Base-by-base conservation (phyloP, 768 basidiomycete species). In the Boletus coccyginus region DNA sequence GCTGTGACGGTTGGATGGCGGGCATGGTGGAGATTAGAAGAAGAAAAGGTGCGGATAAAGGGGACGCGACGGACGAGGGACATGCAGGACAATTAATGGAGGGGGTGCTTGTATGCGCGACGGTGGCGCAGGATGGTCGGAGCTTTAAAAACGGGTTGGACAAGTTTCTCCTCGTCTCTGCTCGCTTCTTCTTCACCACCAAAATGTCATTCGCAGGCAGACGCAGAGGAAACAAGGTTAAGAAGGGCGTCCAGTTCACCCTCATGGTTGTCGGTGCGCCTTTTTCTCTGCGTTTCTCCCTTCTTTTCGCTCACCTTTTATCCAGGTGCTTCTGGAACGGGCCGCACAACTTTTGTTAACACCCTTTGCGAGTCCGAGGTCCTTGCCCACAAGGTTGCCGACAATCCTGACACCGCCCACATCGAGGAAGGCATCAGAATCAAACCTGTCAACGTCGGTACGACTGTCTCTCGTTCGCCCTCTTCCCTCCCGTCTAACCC, bases 221-320 rank as follows among this genome's bases (percentile, higher is more conserved):
- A 78, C 87, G 90, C 71, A 83, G 89, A 71, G 87, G 87, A 69
- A 94, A 92, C 79, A 98, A 98, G 74, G 93, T 92, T 75, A 98
- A 98, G 80, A 98, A 98, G 85, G 96, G 95, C 70, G 91, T 98
- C 51, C 94, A 96, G 77, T 92, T 98, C 77, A 98, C 96, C 63
- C 74, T 98, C 67, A 94, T 94, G 92, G 96, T 98, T 52, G 94
- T 96, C 69, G 96, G 96, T 96, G 60, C 68, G 92, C 83, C 38
- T 11, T 2, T 55, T 54, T 39, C 42, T 16, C 13, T 6, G 11
- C 16, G 3, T 11, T 0, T 46, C 14, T 13, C 3, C 36, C 16
- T 16, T 10, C 40, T 16, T 9, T 36, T 29, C 17, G 31, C 58
- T 60, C 55, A 60, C 52, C 6, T 46, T 60, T 62, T 58, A 39